These are phyloP conservation scores for Botryotinia convoluta DNA, from an alignment of 2,329 filamentous ascomycete genomes.

Conservation along the genomic window DNA sequence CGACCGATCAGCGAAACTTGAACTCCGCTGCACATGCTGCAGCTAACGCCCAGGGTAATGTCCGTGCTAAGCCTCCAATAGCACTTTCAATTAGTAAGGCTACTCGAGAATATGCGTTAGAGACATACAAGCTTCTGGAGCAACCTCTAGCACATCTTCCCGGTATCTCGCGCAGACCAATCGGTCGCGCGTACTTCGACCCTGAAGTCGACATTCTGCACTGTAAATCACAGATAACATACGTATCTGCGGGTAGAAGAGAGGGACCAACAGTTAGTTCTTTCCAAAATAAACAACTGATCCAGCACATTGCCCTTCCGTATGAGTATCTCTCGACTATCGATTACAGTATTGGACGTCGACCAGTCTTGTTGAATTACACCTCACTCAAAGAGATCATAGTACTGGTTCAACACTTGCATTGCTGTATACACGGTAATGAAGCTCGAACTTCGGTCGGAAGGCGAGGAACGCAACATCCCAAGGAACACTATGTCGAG, in stretches of 20 bases:
- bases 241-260: rapidly evolving
- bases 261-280: neutral
- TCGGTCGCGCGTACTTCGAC: neutral
- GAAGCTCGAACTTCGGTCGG: neutral
- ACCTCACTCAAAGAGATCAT: neutral
- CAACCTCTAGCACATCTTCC: neutral
- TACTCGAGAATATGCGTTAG: neutral
- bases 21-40: neutral
- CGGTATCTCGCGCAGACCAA: rapidly evolving
- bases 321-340: neutral
- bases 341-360: neutral
- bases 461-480: neutral
- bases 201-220: neutral
- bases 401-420: neutral
- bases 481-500: neutral
- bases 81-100: neutral
- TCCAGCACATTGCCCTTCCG: neutral
- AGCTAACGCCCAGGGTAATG: neutral
- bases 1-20: neutral
- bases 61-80: neutral
- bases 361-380: neutral
- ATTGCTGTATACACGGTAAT: neutral
- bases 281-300: neutral
- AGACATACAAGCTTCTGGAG: neutral
- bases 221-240: rapidly evolving